Conservation (phyloP, 345 rosid genomes). For the Acer yangbiense region DNA sequence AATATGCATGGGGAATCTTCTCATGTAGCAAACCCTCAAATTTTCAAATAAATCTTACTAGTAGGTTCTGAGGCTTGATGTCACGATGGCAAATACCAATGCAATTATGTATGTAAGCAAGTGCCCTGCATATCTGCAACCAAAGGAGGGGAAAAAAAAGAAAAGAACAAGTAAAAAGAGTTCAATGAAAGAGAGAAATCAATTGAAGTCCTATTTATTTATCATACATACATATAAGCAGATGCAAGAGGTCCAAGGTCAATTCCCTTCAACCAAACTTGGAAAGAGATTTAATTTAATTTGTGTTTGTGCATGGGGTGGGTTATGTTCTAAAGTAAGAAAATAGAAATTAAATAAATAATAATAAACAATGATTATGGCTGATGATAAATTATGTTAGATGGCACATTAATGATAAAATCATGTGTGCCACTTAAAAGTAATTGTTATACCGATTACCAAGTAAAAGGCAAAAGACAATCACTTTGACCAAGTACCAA, state of each 20-base stretch:
- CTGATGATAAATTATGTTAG: not conserved
- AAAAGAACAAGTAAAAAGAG: not conserved
- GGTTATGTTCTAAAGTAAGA: not conserved
- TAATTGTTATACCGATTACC: not conserved
- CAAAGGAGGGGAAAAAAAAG: slow-evolving; percentile 8
- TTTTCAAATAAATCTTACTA: slow-evolving; percentile 46
- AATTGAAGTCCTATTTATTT: not conserved
- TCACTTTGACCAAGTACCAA: not conserved
- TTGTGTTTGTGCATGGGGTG: not conserved
- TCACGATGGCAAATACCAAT: slow-evolving; percentile 97
- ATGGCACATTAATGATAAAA: not conserved
- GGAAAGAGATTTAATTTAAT: not conserved
- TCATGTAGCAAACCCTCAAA: slow-evolving; percentile 7
- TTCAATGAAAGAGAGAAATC: not conserved
- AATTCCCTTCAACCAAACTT: not conserved
- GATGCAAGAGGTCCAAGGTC: not conserved
- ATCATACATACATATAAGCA: too few relatives aligned
- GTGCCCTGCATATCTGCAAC: slow-evolving; percentile 93
- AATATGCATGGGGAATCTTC: not conserved
- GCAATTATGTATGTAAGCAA: slow-evolving; percentile 80
- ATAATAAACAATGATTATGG: not conserved
- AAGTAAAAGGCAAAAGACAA: not conserved
- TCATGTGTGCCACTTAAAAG: not conserved
- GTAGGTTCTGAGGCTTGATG: slow-evolving; percentile 93
- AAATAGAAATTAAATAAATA: not conserved